phyloP scores from a whole-genome alignment of 2,329 filamentous ascomycete genomes.

The Aureobasidium musti region DNA sequence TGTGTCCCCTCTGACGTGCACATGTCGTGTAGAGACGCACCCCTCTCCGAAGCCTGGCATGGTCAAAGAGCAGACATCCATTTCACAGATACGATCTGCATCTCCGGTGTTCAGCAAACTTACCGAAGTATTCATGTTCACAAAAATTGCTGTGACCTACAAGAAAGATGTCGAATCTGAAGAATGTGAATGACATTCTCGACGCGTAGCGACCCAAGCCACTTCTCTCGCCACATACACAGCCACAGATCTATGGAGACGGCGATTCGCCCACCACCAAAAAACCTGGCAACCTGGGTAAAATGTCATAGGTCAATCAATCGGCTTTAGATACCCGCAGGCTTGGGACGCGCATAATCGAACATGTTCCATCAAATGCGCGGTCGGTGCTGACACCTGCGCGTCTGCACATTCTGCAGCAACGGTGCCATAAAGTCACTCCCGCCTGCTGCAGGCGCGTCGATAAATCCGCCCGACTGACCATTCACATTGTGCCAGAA shows the following conservation, averaged over 20 bases:
- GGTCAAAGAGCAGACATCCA: neutral
- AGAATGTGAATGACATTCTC: neutral
- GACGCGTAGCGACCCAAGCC: neutral
- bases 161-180: neutral
- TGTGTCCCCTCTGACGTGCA: neutral
- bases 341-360: constrained; percentile 25
- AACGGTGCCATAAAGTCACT: constrained; percentile 26
- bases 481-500: constrained; percentile 24
- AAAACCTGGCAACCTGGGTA: constrained; percentile 16
- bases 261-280: neutral
- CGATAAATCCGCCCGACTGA: neutral
- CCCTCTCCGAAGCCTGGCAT: neutral
- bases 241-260: neutral
- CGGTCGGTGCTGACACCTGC: constrained; percentile 15
- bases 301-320: constrained; percentile 21
- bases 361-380: constrained; percentile 26
- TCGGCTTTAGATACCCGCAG: constrained; percentile 7
- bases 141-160: neutral
- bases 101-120: neutral
- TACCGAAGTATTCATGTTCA: too few species aligned
- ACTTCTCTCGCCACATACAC: constrained; percentile 23
- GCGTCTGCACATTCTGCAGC: constrained; percentile 13
- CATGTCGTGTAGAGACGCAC: neutral
- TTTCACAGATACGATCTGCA: too few species aligned
- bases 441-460: constrained; percentile 16